Percentiles rank a stretch among this genome's conserved stretches.
Conservation (phyloP, 2,329 filamentous ascomycete genomes). For the Coniochaeta prunicola region DNA sequence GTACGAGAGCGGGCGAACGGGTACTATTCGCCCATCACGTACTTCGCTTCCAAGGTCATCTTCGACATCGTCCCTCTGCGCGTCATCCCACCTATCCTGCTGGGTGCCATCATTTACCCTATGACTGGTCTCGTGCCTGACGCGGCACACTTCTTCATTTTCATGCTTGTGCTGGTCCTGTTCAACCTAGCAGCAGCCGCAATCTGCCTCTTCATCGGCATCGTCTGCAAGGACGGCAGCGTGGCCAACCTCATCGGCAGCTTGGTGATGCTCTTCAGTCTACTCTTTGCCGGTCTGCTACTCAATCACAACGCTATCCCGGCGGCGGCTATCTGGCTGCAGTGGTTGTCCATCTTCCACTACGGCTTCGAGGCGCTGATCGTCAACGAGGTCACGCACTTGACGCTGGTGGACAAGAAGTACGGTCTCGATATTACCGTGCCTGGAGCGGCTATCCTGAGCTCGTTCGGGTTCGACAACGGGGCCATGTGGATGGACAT, state of each 20-base stretch:
- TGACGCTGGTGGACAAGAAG: slow-evolving; percentile 87
- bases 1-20: slow-evolving; percentile 91
- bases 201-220: slow-evolving; percentile 93
- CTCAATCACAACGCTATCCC: slow-evolving; percentile 95
- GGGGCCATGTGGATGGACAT: slow-evolving; percentile 80
- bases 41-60: slow-evolving; percentile 94
- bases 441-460: slow-evolving; percentile 87
- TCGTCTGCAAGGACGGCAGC: slow-evolving; percentile 83
- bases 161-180: slow-evolving; percentile 83
- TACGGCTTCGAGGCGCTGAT: slow-evolving; percentile 95
- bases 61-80: slow-evolving; percentile 95
- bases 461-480: slow-evolving; percentile 90
- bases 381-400: slow-evolving; percentile 89
- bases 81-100: slow-evolving; percentile 87
- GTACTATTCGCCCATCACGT: slow-evolving; percentile 89
- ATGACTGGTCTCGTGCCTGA: slow-evolving; percentile 92
- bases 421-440: slow-evolving; percentile 96
- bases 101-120: slow-evolving; percentile 93
- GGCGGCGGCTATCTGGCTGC: slow-evolving; percentile 76
- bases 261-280: slow-evolving; percentile 92
- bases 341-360: slow-evolving; percentile 94
- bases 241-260: slow-evolving; percentile 93
- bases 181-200: slow-evolving; percentile 94
- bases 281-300: slow-evolving; percentile 88
- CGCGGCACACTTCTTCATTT: slow-evolving; percentile 78